These are phyloP conservation scores for Aspergillus calidoustus DNA, from an alignment of 2,329 filamentous ascomycete species.

Conservation along the genomic window DNA sequence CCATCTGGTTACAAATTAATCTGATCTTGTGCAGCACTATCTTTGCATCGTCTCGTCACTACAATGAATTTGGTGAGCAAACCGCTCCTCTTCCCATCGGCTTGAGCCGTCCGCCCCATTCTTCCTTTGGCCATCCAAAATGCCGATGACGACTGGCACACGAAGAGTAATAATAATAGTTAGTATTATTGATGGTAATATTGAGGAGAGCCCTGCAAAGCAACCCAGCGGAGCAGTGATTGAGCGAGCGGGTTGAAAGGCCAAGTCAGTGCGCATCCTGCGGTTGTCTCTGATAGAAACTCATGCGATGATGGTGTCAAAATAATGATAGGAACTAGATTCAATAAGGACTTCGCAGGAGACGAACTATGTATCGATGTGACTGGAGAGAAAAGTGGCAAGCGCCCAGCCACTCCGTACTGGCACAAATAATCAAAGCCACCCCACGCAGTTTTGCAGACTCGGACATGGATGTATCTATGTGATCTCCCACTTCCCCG, in stretches of 20 bases:
- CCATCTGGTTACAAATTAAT: conserved; percentile 1
- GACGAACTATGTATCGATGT: neutral
- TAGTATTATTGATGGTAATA: neutral
- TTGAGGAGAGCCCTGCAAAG: too few relatives aligned
- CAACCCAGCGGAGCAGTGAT: neutral
- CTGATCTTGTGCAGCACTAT: conserved; percentile 7
- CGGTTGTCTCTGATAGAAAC: too few relatives aligned
- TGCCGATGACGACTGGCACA: conserved; percentile 4
- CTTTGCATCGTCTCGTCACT: neutral
- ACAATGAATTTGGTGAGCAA: neutral
- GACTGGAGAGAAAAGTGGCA: neutral
- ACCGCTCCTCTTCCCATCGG: conserved; percentile 9
- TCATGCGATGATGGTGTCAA: too few relatives aligned
- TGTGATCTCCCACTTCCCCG: conserved; percentile 38
- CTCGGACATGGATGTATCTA: conserved; percentile 40
- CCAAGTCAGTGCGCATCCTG: neutral
- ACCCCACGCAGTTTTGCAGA: conserved; percentile 32
- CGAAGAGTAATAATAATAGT: neutral
- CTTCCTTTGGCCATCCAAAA: neutral
- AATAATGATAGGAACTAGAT: neutral
- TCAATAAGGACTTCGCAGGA: neutral
- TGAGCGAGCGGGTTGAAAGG: neutral
- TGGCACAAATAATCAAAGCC: neutral
- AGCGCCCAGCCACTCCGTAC: neutral
- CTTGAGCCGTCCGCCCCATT: conserved; percentile 15